phyloP scores from a whole-genome alignment of 2,329 filamentous ascomycete species.

The Phialemonium atrogriseum region DNA sequence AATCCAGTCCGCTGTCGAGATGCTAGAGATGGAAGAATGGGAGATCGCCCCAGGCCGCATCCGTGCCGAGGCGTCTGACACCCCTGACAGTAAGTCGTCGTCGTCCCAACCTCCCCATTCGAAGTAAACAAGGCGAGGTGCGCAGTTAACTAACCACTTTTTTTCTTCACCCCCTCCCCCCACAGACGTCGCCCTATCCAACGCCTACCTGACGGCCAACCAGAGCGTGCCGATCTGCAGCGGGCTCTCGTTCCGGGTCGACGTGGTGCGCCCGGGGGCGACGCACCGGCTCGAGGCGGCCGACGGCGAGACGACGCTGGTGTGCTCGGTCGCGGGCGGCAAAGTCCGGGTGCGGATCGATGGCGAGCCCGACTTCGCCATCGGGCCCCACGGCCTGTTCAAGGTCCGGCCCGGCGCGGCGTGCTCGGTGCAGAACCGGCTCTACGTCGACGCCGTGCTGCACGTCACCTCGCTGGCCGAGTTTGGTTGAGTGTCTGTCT shows the following conservation, averaged over 20 bases:
- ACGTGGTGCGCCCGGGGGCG: conserved; percentile 16
- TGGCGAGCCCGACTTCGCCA: conserved; percentile 24
- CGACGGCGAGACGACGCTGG: conserved; percentile 8
- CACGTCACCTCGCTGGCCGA: conserved; percentile 25
- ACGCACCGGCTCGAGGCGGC: conserved; percentile 13
- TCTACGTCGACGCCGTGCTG: conserved; percentile 35
- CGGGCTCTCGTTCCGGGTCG: conserved; percentile 19
- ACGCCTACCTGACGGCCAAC: conserved; percentile 19
- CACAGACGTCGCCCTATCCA: conserved; percentile 23
- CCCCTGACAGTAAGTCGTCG: conserved; percentile 12
- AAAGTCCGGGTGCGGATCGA: conserved; percentile 19
- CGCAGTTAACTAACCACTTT: not conserved
- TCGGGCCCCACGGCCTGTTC: conserved; percentile 38
- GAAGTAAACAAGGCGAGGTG: too few relatives aligned
- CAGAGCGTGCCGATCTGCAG: conserved; percentile 15
- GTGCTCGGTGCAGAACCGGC: conserved; percentile 31
- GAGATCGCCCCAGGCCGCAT: conserved; percentile 25
- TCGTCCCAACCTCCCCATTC: not conserved
- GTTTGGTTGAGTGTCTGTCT: not conserved
- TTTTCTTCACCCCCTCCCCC: not conserved
- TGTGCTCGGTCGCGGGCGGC: conserved; percentile 20
- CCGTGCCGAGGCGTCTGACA: conserved; percentile 4
- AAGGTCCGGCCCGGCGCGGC: conserved; percentile 27
- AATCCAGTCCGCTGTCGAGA: conserved; percentile 7
- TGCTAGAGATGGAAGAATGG: conserved; percentile 27